Base-by-base conservation (phyloP, 1,284 basidiomycete species). In the Heterobasidion occidentale region DNA sequence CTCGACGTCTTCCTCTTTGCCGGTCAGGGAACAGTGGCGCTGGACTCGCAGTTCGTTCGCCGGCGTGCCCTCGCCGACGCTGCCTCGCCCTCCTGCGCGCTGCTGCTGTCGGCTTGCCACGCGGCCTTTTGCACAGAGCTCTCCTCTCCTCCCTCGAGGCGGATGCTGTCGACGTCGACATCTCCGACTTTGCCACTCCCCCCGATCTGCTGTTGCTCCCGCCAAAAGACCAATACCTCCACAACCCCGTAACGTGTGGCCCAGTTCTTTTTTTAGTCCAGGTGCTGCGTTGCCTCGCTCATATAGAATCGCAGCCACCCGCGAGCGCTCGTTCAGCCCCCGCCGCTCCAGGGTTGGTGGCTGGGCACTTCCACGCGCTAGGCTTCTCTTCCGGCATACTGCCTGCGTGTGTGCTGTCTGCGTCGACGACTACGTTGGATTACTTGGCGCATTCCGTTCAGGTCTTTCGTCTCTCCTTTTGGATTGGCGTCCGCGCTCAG, bases 351-450 rank as follows among this genome's bases (percentile, higher is more conserved):
- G 4, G 27, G 5, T 27, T 27, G 27, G 27, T 27, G 27, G 27
- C 27, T 4, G 1, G 27, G 27, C 27, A 27, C 27, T 27, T 6
- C 27, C 27, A 27, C 27, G 27, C 27, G 5, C 66, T 84, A 1
- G 82, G 80, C 2, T 82, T 85, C 65, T 86, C 83, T 7, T 83
- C 81, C 20, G 85, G 84, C 17, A 74, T 84, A 54, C 68, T 86
- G 51, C 71, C 80, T 9, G 81, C 84, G 2, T 78, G 77, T 53
- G 76, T 83, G 9, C 76, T 79, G 5, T 77, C 74, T 20, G 70
- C 78, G 4, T 81, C 83, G 0, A 56, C 61, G 9, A 70, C 70
- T 45, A 65, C 71, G 20, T 64, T 74, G 33, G 65, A 71, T 3
- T 81, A 77, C 59, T 71, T 84, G 49, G 65, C 68, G 2, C 68